Evolutionary conservation across 306 rosid species (phyloP), one percentile per base, ranked within the genome.

Genomic region (Parietaria judaica): DNA sequence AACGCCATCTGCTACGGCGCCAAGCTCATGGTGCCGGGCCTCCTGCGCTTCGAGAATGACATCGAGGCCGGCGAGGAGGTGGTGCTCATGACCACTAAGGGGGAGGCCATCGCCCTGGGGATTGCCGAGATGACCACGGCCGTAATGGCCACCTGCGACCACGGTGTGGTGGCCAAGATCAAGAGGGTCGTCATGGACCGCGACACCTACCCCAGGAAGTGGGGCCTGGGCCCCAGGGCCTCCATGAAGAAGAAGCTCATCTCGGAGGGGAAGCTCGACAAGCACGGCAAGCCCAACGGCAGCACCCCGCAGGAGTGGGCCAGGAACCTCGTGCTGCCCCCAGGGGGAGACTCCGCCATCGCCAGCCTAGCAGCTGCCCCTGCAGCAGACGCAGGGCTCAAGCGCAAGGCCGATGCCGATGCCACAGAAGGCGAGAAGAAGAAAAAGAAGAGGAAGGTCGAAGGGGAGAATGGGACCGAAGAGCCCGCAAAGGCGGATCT

Each of bases 181-280:
- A 87, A 87, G 81, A 81, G 95, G 66, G 96, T 89, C 5, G 96
- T 89, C 35, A 89, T 89, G 96, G 96, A 89, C 66, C 51, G 96
- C 35, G 96, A 89, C 73, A 83, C 88, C 8, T 89, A 89, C 70
- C 96, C 96, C 0, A 81, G 89, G 75, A 88, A 88, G 56, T 88
- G 96, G 96, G 96, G 96, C 11, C 54, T 88, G 72, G 96, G 92
- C 3, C 96, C 96, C 0, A 70, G 83, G 70, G 96, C 96, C 0
- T 88, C 96, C 8, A 80, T 80, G 89, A 88, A 88, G 76, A 88
- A 88, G 79, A 88, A 75, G 37, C 58, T 82, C 60, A 78, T 84
- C 68, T 73, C 81, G 0, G 84, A 84, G 9, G 92, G 92, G 55
- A 88, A 84, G 67, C 64, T 88, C 49, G 83, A 77, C 67, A 89